Conservation (phyloP, 768 basidiomycete genomes). For the Auricularia cornea region DNA sequence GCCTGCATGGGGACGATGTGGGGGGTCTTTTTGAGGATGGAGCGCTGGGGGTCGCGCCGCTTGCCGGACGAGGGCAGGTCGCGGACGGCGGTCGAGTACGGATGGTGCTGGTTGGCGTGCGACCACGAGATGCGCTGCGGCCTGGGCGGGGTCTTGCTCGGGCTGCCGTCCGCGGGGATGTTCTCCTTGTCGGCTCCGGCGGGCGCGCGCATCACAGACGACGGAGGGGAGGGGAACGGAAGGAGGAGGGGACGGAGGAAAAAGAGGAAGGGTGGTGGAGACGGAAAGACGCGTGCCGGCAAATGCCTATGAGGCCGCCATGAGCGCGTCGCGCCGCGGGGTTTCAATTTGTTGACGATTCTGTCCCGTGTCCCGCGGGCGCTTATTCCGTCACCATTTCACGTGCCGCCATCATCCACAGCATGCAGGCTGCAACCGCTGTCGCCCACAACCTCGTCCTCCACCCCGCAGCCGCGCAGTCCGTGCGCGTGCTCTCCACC, state of each 20-base stretch:
- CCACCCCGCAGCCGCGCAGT: conserved; percentile 71
- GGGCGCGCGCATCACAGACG: neutral
- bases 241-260: neutral
- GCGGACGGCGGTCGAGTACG: conserved; percentile 8
- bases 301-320: too few relatives aligned
- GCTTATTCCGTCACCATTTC: neutral
- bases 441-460: conserved; percentile 54
- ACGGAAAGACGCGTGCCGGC: too few relatives aligned
- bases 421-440: conserved; percentile 5
- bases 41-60: conserved; percentile 37
- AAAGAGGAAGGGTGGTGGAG: too few relatives aligned
- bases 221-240: too few relatives aligned
- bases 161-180: conserved; percentile 14
- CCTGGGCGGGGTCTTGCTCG: conserved; percentile 9
- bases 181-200: conserved; percentile 40
- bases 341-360: neutral
- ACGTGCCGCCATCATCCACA: neutral
- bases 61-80: conserved; percentile 6
- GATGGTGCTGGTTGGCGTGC: conserved; percentile 40
- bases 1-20: conserved; percentile 26
- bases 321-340: neutral
- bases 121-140: conserved; percentile 43
- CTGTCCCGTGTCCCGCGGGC: neutral
- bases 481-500: conserved; percentile 68
- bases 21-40: conserved; percentile 56